Evolutionary conservation across 2,329 filamentous ascomycete species (phyloP), one percentile per base, ranked within the genome.

Genomic region (Ascochyta clinopodiicola): DNA sequence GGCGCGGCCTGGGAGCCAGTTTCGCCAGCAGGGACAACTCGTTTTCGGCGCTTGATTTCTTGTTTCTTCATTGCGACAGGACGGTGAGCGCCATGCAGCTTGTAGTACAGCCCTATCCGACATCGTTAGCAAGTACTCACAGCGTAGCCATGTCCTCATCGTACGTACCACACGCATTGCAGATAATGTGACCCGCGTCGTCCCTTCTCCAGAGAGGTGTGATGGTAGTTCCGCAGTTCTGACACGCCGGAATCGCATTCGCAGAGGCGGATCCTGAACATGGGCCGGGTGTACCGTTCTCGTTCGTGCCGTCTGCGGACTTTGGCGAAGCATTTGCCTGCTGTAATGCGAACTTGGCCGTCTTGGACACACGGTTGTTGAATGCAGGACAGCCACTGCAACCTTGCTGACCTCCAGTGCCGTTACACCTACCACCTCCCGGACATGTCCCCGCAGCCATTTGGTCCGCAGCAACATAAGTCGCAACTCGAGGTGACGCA

Each of bases 41-140:
- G 88, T 81, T 98, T 98, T 57, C 95, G 85, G 59, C 95, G 86
- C 77, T 99, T 98, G 75, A 99, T 99, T 24, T 96, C 90, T 3
- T 92, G 90, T 76, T 97, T 98, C 77, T 98, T 99, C 95, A 99
- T 98, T n/a, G 92, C 92, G 5, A 95, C 91, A 0, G 95, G 95
- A 37, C 95, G 86, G 75, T 97, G 94, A 27, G 92, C 88, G 50
- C 93, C 93, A 73, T 99, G 95, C 2, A 99, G 86, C 76, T 98
- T 98, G 79, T 96, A 92, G 75, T 99, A 99, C 3, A 99, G 80
- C 4, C 94, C 92, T 96, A 22, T 8, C 31, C 6, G 13, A 27
- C 10, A n/a, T 24, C 19, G 34, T 69, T 56, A 69, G 68, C 44
- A 37, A 51, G 9, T 13, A 9, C 5, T 22, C 31, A 25, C 4